Percentiles rank a stretch among this genome's conserved stretches.
phyloP scores from a whole-genome alignment of 768 basidiomycete genomes.

The Mycena rebaudengoi region DNA sequence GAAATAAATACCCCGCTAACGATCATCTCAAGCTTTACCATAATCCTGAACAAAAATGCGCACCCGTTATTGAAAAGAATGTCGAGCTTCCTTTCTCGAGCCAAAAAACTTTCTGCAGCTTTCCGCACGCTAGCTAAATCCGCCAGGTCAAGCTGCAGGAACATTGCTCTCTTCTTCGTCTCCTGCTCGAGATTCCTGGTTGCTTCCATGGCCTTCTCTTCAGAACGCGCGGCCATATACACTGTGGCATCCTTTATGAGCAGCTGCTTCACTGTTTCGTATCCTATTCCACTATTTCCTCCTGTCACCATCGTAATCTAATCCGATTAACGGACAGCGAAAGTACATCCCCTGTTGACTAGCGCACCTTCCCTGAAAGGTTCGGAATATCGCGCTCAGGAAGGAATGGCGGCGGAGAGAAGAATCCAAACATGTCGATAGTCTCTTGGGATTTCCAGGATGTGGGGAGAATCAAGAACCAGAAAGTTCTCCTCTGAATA shows the following conservation, averaged over 20 bases:
- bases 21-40: background rate
- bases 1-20: conserved; percentile 34
- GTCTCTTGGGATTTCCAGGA: no score
- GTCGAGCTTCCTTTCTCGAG: conserved; percentile 24
- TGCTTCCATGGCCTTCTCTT: conserved; percentile 27
- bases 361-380: no score
- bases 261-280: conserved; percentile 46
- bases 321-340: background rate
- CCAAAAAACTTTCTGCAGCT: conserved; percentile 35
- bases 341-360: no score
- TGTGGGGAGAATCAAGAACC: no score
- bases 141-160: conserved; percentile 35
- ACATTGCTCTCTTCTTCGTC: conserved; percentile 34
- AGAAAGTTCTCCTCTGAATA: no score
- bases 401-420: no score
- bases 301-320: conserved; percentile 46
- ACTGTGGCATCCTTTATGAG: conserved; percentile 38
- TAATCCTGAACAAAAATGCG: no score
- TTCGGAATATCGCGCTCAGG: no score
- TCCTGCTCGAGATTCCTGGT: conserved; percentile 34
- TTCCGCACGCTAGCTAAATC: conserved; percentile 34
- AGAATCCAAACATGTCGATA: no score
- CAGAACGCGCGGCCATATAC: conserved; percentile 34
- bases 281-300: conserved; percentile 50
- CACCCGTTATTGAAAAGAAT: conserved; percentile 38